A percentile compares a stretch with the other conserved stretches of the same genome.
Evolutionary conservation across 1,139 yeast genomes (phyloP).

Genomic region (Suhomyces kunorum): DNA sequence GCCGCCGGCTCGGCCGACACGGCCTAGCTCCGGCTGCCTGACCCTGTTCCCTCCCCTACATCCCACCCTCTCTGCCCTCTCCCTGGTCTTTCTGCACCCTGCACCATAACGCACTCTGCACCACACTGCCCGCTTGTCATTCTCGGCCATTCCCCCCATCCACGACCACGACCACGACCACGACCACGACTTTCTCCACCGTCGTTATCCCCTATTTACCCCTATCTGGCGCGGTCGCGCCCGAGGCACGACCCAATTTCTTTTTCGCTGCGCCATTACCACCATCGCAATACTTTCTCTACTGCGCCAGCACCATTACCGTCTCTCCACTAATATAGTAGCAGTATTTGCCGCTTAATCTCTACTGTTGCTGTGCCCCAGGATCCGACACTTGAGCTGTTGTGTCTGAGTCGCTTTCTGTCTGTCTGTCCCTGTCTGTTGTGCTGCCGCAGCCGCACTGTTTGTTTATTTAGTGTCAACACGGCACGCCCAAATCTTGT

Average conservation of each 20-base stretch:
- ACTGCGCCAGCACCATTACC: slow-evolving; percentile 7
- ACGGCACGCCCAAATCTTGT: slow-evolving; percentile 4
- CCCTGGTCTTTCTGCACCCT: neutral
- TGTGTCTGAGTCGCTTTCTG: neutral
- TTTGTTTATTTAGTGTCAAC: slow-evolving; percentile 1
- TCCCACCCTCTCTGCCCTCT: neutral
- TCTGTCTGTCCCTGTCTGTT: neutral
- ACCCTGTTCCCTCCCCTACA: neutral
- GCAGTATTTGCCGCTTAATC: slow-evolving; percentile 1
- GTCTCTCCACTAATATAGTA: neutral
- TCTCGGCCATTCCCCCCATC: neutral
- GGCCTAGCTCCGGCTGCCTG: neutral
- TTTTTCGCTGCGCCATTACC: slow-evolving; percentile 11
- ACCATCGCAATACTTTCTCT: slow-evolving; percentile 8
- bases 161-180: too few relatives aligned
- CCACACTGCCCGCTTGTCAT: neutral
- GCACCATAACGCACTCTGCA: neutral
- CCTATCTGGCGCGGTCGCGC: slow-evolving; percentile 8
- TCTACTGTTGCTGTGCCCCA: neutral
- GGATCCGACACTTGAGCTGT: too few relatives aligned
- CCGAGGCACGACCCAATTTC: slow-evolving; percentile 7
- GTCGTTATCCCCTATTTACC: slow-evolving; percentile 8
- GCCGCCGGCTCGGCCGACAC: neutral
- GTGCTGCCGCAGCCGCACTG: slow-evolving; percentile 1
- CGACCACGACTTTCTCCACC: too few relatives aligned